phyloP scores from a whole-genome alignment of 1,284 basidiomycete genomes.

The Cryptococcus sp. region DNA sequence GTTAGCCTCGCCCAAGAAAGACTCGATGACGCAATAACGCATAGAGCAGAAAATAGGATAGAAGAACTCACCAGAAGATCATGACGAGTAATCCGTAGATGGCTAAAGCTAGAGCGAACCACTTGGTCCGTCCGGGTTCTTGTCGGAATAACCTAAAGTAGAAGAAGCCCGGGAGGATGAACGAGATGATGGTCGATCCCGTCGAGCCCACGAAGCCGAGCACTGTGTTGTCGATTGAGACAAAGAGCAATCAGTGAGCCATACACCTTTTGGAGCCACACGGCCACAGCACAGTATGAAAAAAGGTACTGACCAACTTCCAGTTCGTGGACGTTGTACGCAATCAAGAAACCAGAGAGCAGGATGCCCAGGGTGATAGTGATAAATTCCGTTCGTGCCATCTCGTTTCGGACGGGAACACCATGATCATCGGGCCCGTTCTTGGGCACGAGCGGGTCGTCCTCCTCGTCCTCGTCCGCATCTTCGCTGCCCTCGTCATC shows the following conservation, averaged over 20 bases:
- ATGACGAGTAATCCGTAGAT: conserved; percentile 80
- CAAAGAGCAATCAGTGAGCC: conserved; percentile 1
- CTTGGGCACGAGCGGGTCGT: conserved; percentile 48
- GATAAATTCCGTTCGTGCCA: conserved; percentile 71
- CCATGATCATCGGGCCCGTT: conserved; percentile 56
- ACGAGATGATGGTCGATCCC: conserved; percentile 93
- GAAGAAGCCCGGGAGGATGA: conserved; percentile 81
- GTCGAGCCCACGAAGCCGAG: conserved; percentile 95
- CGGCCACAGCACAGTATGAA: not conserved
- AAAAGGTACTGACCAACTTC: conserved; percentile 66
- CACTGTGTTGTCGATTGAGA: conserved; percentile 62
- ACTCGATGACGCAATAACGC: too few relatives aligned
- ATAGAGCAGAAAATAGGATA: too few relatives aligned
- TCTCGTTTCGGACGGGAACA: conserved; percentile 36
- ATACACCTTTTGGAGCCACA: not conserved
- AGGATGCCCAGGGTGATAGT: conserved; percentile 74
- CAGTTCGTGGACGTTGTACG: conserved; percentile 79
- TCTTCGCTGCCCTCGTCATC: conserved; percentile 20
- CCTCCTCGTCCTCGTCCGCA: conserved; percentile 37
- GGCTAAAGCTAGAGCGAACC: conserved; percentile 67
- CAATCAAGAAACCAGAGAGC: conserved; percentile 64
- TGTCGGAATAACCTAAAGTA: conserved; percentile 65
- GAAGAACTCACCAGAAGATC: conserved; percentile 73
- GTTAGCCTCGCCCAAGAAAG: not conserved
- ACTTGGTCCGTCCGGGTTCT: conserved; percentile 64